Evolutionary conservation across 2,329 filamentous ascomycete species (phyloP), one percentile per base, ranked within the genome.

Genomic region (Dendryphion nanum): DNA sequence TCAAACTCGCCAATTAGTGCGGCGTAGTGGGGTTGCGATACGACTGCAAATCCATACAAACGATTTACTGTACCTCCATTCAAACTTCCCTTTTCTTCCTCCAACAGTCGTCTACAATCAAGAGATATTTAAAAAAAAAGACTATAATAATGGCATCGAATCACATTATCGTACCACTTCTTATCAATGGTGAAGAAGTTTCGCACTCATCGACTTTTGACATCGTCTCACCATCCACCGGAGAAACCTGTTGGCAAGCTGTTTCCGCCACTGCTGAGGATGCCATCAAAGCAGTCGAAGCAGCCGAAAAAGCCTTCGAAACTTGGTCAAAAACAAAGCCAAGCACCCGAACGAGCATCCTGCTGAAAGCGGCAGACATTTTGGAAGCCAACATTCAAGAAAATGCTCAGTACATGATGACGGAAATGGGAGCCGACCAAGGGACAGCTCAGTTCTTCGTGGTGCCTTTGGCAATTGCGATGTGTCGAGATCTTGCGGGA

Each of bases 351-450:
- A 79, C 84, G n/a, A 77, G 83, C 44, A 77, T 90, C 42, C 71
- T 91, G 38, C 68, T 83, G 38, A 80, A 78, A 57, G 80, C 83
- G 0, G 81, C 82, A 4, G 77, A 80, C 8, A 61, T 88, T 35
- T 68, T 89, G 44, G 70, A 77, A 30, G 64, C 57, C 19, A 76
- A 82, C 13, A 68, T 69, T 17, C 72, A 78, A 13, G 35, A 38
- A 18, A 31, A 38, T 15, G 35, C 30, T 10, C 14, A 15, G 5
- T 38, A 38, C 30, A 42, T 34, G 30, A n/a, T 29, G 6, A 34
- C 35, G 4, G 35, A 85, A 87, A 6, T 91, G 87, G 87, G 87
- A 8, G 8, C 23, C 23, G 23, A 26, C 23, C 34, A 19, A 42
- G 28, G 30, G 40, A 35, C 14, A 24, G 33, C 13, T 26, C 23